Base-by-base conservation (phyloP, 805 yeast species). In the Candida xyloterini region DNA sequence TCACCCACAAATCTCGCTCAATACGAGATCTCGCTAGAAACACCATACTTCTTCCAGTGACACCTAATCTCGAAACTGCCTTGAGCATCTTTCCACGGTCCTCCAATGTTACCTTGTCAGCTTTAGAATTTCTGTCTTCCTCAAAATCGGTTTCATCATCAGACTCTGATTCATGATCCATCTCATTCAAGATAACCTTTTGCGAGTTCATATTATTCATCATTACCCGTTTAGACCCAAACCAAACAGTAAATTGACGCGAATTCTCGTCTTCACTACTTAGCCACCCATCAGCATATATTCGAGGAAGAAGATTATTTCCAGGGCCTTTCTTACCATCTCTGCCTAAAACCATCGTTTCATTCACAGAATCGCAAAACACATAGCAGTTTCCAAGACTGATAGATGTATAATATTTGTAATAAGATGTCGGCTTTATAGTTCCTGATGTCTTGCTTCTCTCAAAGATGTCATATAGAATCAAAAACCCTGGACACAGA, bases 1-100 rank as follows among this genome's bases (percentile, higher is more conserved):
- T 53, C 3, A 85, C 90, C 98, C 98, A 90, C 23, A 76, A 46
- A 53, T 91, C 96, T 38, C 90, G 68, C 51, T 88, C 95, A 46
- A 83, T 83, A 27, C 91, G 65, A 1, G 95, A 85, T 33, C 89
- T 62, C 8, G 96, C 81, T 76, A 88, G 71, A 56, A 90, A 89
- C 3, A 84, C 81, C 65, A 84, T 67, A 31, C 79, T 71, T 36
- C 70, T 70, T 1, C 95, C 93, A 1, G 81, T 73, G 2, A 77
- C 74, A 5, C 90, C 91, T 27, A 84, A 60, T 38, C 76, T 70
- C 13, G 73, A 66, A 4, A 73, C 73, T 54, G 75, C 59, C 33
- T 60, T 72, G 5, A 73, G 38, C 20, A 71, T 42, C 0, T 74
- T 71, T 4, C 47, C 43, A 4, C 42, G 32, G 11, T 38, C 42